Percentiles rank a stretch among this genome's conserved stretches.
These are phyloP conservation scores for Aspergillus terreus DNA, from an alignment of 2,329 filamentous ascomycete species.

Conservation along the genomic window DNA sequence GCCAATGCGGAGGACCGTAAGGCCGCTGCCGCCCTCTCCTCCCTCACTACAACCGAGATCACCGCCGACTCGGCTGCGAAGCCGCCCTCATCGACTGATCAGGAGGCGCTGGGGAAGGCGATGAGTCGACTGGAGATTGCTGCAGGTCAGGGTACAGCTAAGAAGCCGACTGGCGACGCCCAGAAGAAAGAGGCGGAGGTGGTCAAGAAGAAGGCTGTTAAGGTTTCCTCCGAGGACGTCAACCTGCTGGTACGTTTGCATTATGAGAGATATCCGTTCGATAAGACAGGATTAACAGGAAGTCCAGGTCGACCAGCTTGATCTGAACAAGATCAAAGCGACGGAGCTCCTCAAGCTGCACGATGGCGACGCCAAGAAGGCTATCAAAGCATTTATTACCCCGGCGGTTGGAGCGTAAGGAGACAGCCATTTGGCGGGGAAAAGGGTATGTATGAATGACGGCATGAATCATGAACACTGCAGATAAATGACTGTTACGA, in stretches of 20 bases:
- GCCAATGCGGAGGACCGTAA: slow-evolving; percentile 49
- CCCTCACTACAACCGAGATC: slow-evolving; percentile 42
- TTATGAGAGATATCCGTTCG: neutral
- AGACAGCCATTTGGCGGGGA: neutral
- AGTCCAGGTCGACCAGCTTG: slow-evolving; percentile 42
- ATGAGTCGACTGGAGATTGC: slow-evolving; percentile 48
- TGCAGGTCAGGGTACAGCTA: slow-evolving; percentile 23
- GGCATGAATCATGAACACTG: too few relatives aligned
- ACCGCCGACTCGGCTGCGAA: slow-evolving; percentile 31
- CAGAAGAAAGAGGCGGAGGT: slow-evolving; percentile 29
- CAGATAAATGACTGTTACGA: too few relatives aligned
- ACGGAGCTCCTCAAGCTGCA: slow-evolving; percentile 45
- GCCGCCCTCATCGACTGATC: slow-evolving; percentile 36
- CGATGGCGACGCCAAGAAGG: slow-evolving; percentile 42
- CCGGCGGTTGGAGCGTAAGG: slow-evolving; percentile 18
- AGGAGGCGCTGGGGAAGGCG: slow-evolving; percentile 48
- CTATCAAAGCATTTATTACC: slow-evolving; percentile 41
- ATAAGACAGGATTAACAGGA: neutral
- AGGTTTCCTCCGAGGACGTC: slow-evolving; percentile 45
- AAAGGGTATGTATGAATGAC: neutral
- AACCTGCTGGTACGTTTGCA: slow-evolving; percentile 41
- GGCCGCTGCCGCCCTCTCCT: slow-evolving; percentile 47
- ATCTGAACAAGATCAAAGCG: slow-evolving; percentile 44
- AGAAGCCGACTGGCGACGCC: slow-evolving; percentile 18
- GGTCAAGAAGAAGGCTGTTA: slow-evolving; percentile 41